Evolutionary conservation across 345 rosid genomes (phyloP).

Genomic region (Camelina sativa): DNA sequence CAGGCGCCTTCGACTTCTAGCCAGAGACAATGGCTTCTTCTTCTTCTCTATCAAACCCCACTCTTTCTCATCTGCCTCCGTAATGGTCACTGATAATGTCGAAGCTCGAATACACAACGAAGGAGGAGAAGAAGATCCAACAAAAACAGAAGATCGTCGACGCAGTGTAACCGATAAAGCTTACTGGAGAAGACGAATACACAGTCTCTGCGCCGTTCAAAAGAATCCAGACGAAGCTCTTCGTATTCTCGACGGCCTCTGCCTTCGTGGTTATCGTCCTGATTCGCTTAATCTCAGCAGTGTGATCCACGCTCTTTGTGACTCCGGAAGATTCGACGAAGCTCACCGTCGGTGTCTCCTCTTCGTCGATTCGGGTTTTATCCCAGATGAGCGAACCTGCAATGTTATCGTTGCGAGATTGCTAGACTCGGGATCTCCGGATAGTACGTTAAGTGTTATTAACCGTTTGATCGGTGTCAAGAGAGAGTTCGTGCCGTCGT

Average conservation of each 20-base stretch:
- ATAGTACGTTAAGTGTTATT: slow-evolving; percentile 50
- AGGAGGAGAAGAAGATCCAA: slow-evolving; percentile 35
- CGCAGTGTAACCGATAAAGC: slow-evolving; percentile 49
- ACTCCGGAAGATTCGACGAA: slow-evolving; percentile 60
- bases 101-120: slow-evolving; percentile 13
- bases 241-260: slow-evolving; percentile 52
- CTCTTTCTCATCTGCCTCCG: slow-evolving; percentile 31
- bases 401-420: slow-evolving; percentile 72
- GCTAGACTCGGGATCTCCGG: slow-evolving; percentile 62
- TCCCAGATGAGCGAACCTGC: slow-evolving; percentile 78
- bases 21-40: slow-evolving; percentile 34
- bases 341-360: slow-evolving; percentile 63
- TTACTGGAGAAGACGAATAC: slow-evolving; percentile 66
- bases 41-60: slow-evolving; percentile 2
- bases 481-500: slow-evolving; percentile 67
- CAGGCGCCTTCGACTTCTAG: slow-evolving; percentile 21
- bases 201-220: slow-evolving; percentile 53
- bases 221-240: slow-evolving; percentile 59
- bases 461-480: slow-evolving; percentile 53
- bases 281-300: slow-evolving; percentile 67
- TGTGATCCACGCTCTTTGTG: slow-evolving; percentile 76
- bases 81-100: neutral
- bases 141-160: slow-evolving; percentile 42
- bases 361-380: slow-evolving; percentile 51
- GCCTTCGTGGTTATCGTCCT: slow-evolving; percentile 59